Conservation (phyloP, 2,329 filamentous ascomycete genomes). For the Chaetomiaceae sp. region DNA sequence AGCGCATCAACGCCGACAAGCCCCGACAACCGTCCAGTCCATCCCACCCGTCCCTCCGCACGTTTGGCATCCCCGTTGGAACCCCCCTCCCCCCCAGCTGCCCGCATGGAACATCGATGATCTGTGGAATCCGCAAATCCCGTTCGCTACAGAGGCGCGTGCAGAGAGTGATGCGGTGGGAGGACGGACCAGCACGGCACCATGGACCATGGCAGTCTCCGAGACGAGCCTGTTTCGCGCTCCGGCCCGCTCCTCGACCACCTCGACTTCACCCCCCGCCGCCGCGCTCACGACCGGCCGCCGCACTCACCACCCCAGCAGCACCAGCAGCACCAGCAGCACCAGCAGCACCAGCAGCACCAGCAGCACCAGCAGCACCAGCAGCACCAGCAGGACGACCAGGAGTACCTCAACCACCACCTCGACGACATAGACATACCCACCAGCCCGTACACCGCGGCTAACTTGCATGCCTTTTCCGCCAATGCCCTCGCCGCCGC, state of each 20-base stretch:
- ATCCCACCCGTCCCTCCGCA: too few relatives aligned
- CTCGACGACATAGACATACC: constrained; percentile 14
- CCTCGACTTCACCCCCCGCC: constrained; percentile 5
- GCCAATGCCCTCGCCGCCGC: constrained; percentile 20
- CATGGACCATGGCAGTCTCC: constrained; percentile 25
- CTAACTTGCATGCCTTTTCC: constrained; percentile 34
- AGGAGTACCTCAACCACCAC: constrained; percentile 10
- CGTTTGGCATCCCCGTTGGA: too few relatives aligned
- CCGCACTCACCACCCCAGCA: constrained; percentile 7
- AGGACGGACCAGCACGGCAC: constrained; percentile 12
- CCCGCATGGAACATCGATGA: constrained; percentile 37
- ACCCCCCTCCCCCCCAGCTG: constrained; percentile 28
- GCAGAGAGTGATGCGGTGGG: constrained; percentile 24
- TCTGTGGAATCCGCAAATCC: constrained; percentile 35
- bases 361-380: constrained; percentile 7
- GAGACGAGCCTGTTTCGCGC: constrained; percentile 23
- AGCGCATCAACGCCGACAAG: constrained; percentile 43
- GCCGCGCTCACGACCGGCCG: background rate
- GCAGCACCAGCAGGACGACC: background rate
- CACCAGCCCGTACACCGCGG: constrained; percentile 32
- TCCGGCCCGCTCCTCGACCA: constrained; percentile 17
- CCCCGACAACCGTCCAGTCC: constrained; percentile 30
- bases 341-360: too few relatives aligned
- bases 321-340: constrained; percentile 9
- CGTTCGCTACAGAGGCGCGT: constrained; percentile 30